These are phyloP conservation scores for Scheffersomyces titani DNA, from an alignment of 1,139 yeast species.

Conservation along the genomic window DNA sequence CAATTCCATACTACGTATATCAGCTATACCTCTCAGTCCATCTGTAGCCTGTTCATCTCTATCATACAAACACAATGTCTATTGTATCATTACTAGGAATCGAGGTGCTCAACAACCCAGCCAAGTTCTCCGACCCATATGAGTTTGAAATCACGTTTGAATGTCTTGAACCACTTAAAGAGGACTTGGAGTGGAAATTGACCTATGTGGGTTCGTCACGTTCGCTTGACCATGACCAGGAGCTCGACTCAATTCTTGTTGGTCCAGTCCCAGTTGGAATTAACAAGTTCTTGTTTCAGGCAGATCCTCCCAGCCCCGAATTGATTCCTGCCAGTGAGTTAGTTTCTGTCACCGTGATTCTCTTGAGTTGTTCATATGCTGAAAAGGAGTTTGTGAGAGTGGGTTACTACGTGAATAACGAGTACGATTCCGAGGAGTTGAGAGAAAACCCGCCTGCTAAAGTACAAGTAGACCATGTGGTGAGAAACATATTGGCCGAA, in stretches of 20 bases:
- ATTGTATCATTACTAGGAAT: slow-evolving; percentile 91
- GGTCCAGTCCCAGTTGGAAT: slow-evolving; percentile 99
- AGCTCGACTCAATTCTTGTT: slow-evolving; percentile 87
- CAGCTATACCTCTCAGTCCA: neutral
- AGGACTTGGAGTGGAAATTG: slow-evolving; percentile 95
- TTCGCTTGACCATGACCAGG: slow-evolving; percentile 94
- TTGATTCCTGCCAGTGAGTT: slow-evolving; percentile 93
- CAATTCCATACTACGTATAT: neutral
- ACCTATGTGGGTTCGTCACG: slow-evolving; percentile 96
- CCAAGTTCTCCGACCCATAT: slow-evolving; percentile 88
- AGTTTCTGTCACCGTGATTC: slow-evolving; percentile 90
- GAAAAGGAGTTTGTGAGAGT: slow-evolving; percentile 95
- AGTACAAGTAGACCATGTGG: slow-evolving; percentile 93
- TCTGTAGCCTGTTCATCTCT: neutral
- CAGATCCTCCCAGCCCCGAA: slow-evolving; percentile 97
- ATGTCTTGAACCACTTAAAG: slow-evolving; percentile 88
- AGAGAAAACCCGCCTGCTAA: slow-evolving; percentile 92
- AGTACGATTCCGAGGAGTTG: slow-evolving; percentile 89
- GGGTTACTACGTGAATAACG: slow-evolving; percentile 96
- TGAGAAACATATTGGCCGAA: slow-evolving; percentile 91
- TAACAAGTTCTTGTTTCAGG: slow-evolving; percentile 87
- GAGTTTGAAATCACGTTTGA: slow-evolving; percentile 97
- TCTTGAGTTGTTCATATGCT: slow-evolving; percentile 88
- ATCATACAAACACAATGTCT: slow-evolving; percentile 57
- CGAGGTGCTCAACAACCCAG: slow-evolving; percentile 92